Conservation (phyloP, 495 filamentous ascomycete genomes). For the Trichocladium antarcticum region DNA sequence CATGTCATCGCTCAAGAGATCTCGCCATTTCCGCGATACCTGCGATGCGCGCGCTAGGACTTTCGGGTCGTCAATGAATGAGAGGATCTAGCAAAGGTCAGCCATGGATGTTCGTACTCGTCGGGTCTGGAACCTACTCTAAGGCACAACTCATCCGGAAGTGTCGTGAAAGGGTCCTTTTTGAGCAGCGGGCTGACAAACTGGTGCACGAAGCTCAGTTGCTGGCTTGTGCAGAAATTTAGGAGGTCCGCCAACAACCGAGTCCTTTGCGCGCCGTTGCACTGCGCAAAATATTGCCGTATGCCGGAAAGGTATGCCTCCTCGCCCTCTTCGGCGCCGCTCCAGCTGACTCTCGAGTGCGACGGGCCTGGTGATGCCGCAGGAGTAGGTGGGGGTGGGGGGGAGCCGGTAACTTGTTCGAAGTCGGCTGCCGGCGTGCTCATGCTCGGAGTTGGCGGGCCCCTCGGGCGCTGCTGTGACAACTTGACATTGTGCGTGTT, state of each 20-base stretch:
- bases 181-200: conserved; percentile 86
- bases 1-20: conserved; percentile 86
- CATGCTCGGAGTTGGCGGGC: conserved; percentile 48
- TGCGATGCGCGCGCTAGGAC: conserved; percentile 86
- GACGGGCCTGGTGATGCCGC: conserved; percentile 47
- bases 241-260: conserved; percentile 70
- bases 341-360: conserved; percentile 43
- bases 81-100: conserved; percentile 53
- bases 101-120: not conserved
- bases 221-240: conserved; percentile 84
- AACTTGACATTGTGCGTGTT: conserved; percentile 39
- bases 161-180: conserved; percentile 82
- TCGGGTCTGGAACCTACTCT: conserved; percentile 40
- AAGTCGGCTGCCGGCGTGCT: conserved; percentile 46
- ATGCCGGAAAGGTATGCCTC: conserved; percentile 41
- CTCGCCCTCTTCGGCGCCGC: conserved; percentile 40
- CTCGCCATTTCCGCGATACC: conserved; percentile 86
- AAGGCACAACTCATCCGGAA: conserved; percentile 87
- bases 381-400: conserved; percentile 46
- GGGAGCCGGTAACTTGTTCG: conserved; percentile 43
- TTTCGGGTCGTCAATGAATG: conserved; percentile 88
- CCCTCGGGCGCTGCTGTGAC: conserved; percentile 35
- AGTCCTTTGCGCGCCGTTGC: conserved; percentile 41
- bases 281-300: conserved; percentile 42
- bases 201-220: conserved; percentile 87